Conservation (phyloP, 176 grass and related monocot genomes). For the Aegilops speltoides region DNA sequence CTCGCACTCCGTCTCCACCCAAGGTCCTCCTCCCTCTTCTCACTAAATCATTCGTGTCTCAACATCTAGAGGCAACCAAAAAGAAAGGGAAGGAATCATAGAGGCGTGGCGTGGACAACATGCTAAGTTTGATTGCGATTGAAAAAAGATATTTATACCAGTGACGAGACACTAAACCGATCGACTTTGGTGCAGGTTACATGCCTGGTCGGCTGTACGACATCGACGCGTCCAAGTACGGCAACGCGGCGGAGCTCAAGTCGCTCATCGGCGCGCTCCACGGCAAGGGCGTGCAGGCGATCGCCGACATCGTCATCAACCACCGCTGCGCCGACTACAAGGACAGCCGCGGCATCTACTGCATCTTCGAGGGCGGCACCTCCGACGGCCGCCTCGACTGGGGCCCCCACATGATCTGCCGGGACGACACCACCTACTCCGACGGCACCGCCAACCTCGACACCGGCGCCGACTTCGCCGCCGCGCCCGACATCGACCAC, state of each 20-base stretch:
- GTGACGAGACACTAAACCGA: not conserved
- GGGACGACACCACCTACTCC: conserved; percentile 52
- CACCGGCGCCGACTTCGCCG: conserved; percentile 47
- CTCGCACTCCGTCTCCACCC: too few species aligned
- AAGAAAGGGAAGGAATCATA: not conserved
- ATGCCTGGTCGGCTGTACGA: conserved; percentile 66
- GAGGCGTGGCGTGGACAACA: not conserved
- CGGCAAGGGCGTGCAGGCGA: conserved; percentile 45
- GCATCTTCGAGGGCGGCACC: conserved; percentile 73
- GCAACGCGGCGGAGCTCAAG: conserved; percentile 52
- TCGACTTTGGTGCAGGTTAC: conserved; percentile 31
- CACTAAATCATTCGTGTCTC: too few species aligned
- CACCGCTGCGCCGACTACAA: conserved; percentile 50
- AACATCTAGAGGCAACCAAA: too few species aligned
- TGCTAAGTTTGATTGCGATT: not conserved
- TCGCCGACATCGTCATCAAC: conserved; percentile 55
- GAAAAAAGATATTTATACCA: not conserved
- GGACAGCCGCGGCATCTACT: conserved; percentile 58
- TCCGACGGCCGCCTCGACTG: conserved; percentile 60
- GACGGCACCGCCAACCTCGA: conserved; percentile 64
- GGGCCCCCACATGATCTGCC: conserved; percentile 78
- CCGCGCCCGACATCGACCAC: conserved; percentile 81
- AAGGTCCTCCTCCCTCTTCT: too few species aligned
- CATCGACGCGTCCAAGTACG: conserved; percentile 59
- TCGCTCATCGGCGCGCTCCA: conserved; percentile 53